phyloP scores from a whole-genome alignment of 2,329 filamentous ascomycete genomes.

The Aspergillus pseudoglaucus region DNA sequence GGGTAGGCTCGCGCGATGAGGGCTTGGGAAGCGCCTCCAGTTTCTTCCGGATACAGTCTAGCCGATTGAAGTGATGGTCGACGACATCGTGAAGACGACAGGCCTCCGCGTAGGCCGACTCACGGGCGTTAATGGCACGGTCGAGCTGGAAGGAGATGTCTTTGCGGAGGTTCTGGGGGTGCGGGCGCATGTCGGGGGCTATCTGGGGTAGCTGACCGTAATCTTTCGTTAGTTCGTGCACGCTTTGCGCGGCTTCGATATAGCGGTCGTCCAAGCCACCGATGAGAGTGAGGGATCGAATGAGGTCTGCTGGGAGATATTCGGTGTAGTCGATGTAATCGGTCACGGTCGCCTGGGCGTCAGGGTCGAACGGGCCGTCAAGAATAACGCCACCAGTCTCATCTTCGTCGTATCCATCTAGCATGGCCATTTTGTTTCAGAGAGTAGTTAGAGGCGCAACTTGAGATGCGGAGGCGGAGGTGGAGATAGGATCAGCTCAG shows the following conservation, averaged over 20 bases:
- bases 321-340: conserved; percentile 65
- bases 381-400: conserved; percentile 38
- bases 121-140: conserved; percentile 49
- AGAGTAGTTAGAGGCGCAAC: not conserved
- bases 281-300: conserved; percentile 58
- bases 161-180: conserved; percentile 46
- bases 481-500: conserved; percentile 1
- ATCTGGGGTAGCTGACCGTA: conserved; percentile 48
- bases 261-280: conserved; percentile 43
- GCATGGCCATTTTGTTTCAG: conserved; percentile 8
- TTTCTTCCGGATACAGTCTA: conserved; percentile 56
- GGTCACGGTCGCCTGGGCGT: conserved; percentile 59
- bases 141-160: conserved; percentile 53
- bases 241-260: conserved; percentile 32
- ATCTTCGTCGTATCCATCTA: conserved; percentile 38
- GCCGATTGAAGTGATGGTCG: conserved; percentile 50
- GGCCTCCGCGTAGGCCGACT: conserved; percentile 52
- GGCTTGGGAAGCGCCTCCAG: conserved; percentile 56
- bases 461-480: conserved; percentile 8
- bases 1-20: conserved; percentile 55
- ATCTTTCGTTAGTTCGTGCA: conserved; percentile 37
- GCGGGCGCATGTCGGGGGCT: conserved; percentile 43
- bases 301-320: conserved; percentile 59
- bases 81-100: conserved; percentile 52
- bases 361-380: conserved; percentile 52